These are phyloP conservation scores for Aspergillus hiratsukae DNA, from an alignment of 2,329 filamentous ascomycete species.

Conservation along the genomic window DNA sequence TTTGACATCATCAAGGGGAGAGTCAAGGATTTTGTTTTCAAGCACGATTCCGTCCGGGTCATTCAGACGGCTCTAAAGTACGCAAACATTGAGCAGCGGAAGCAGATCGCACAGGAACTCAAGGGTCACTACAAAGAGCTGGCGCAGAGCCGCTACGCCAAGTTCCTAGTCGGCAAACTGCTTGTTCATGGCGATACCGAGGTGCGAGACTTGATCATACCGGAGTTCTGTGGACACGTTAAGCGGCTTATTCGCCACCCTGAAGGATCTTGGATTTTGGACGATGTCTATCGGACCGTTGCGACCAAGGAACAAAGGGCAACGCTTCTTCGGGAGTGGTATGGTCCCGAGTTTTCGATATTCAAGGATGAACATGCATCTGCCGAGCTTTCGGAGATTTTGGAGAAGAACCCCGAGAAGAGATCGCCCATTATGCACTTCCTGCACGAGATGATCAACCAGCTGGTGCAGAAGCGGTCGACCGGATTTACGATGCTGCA, in stretches of 20 bases:
- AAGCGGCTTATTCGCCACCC: constrained; percentile 92
- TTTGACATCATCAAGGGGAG: constrained; percentile 87
- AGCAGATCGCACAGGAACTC: constrained; percentile 80
- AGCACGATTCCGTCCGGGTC: constrained; percentile 95
- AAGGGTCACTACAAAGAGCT: constrained; percentile 78
- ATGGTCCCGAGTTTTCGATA: constrained; percentile 86
- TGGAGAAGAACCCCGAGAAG: constrained; percentile 78
- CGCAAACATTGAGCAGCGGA: constrained; percentile 75
- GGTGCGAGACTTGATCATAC: constrained; percentile 81
- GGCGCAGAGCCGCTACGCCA: constrained; percentile 93
- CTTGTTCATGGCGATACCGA: constrained; percentile 86
- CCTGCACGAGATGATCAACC: constrained; percentile 81
- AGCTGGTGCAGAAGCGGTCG: constrained; percentile 91
- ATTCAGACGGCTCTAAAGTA: constrained; percentile 98
- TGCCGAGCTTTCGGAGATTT: constrained; percentile 68
- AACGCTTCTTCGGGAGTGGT: constrained; percentile 86
- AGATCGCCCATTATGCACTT: constrained; percentile 80
- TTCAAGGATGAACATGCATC: constrained; percentile 59
- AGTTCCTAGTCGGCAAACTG: constrained; percentile 94
- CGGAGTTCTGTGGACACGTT: constrained; percentile 92
- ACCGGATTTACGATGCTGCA: constrained; percentile 97
- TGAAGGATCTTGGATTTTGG: constrained; percentile 94
- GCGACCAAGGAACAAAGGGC: constrained; percentile 84
- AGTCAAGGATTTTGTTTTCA: constrained; percentile 94
- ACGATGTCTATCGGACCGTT: constrained; percentile 89